Evolutionary conservation across 345 rosid genomes (phyloP).

Genomic region (Capsella bursapastoris): DNA sequence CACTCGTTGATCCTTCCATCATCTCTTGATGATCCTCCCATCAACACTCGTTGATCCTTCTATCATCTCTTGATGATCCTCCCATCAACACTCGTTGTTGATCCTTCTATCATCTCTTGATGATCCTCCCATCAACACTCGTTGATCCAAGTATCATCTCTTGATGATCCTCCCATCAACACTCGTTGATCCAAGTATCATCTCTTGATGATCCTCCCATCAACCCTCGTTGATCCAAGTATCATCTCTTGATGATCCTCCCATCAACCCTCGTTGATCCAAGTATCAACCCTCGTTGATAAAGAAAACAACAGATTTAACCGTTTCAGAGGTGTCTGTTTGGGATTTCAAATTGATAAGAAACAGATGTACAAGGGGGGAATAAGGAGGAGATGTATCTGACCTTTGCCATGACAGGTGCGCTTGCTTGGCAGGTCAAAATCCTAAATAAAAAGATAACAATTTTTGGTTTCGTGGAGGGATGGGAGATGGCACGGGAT

Average conservation of each 20-base stretch:
- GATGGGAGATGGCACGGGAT: constrained; percentile 24
- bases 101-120: not conserved
- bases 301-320: not conserved
- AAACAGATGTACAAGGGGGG: not conserved
- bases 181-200: too few species aligned
- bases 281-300: too few species aligned
- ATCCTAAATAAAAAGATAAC: constrained; percentile 1
- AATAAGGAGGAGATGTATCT: not conserved
- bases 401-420: constrained; percentile 40
- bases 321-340: not conserved
- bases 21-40: not conserved
- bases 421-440: constrained; percentile 40
- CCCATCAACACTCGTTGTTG: too few species aligned
- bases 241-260: not conserved
- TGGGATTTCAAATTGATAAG: not conserved
- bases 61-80: not conserved
- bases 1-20: not conserved
- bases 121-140: not conserved
- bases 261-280: too few species aligned
- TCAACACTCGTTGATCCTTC: not conserved
- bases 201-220: not conserved
- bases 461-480: constrained; percentile 18
- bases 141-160: not conserved
- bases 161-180: too few species aligned
- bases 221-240: not conserved